Evolutionary conservation across 495 filamentous ascomycete species (phyloP), one percentile per base, ranked within the genome.

Genomic region (Penicillium longicatenatum): DNA sequence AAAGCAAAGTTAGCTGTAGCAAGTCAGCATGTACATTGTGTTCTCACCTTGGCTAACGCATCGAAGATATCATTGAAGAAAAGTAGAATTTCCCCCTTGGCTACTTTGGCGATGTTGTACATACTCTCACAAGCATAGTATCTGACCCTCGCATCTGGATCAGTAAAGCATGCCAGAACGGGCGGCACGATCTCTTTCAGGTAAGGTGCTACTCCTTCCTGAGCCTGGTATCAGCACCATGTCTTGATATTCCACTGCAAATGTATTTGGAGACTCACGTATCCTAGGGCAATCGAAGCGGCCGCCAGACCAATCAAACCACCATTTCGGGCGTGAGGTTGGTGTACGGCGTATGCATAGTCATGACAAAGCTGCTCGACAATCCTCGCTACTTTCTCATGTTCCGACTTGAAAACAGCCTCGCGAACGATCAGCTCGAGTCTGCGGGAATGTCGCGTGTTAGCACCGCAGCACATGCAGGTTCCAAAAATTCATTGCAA

Each of bases 41-140:
- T 14, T 66, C 74, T 59, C 74, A 97, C 93, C 84, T 97, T 99
- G 75, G 92, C 94, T 42, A 99, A 72, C 11, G 94, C 92, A 75
- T 98, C 95, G 67, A 99, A 99, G 43, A 98, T 93, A 50, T 97
- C 87, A 70, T 99, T 98, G 76, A 97, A 99, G 75, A 96, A 98
- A 20, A 92, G 81, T 58, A 98, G 70, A 30, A 96, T 94, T 70
- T 99, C 95, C 44, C 95, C 95, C 71, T 99, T 99, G 21, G 95
- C 94, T 9, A 98, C 94, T 77, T 98, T 98, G 60, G 95, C 92
- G 66, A 99, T 98, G 66, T 99, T 99, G 72, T 99, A 99, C 95
- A 99, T 99, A 74, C 92, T 94, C 82, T 99, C 95, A 75, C 95
- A 99, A 46, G 95, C 95, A 73, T 99, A 99, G 70, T 99, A 99